A percentile compares a stretch with the other conserved stretches of the same genome.
Evolutionary conservation across 2,329 filamentous ascomycete genomes (phyloP).

Genomic region (Fonsecaea nubica): DNA sequence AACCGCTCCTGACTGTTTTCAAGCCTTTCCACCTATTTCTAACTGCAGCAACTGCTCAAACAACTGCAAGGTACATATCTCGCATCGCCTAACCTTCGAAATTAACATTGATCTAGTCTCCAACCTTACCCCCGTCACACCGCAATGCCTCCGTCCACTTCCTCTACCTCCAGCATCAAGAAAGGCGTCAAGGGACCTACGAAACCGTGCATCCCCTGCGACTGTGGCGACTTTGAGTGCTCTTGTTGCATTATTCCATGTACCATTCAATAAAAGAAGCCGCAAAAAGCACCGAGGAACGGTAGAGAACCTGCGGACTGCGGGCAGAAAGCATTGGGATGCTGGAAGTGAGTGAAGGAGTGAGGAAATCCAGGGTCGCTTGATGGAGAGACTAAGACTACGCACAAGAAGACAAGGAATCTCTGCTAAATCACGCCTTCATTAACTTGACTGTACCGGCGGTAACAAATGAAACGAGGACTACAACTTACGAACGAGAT

Average conservation of each 20-base stretch:
- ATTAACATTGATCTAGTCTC: background rate
- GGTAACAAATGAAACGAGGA: background rate
- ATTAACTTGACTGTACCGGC: background rate
- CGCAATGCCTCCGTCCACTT: constrained; percentile 35
- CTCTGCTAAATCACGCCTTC: background rate
- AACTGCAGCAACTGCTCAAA: background rate
- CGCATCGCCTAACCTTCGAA: background rate
- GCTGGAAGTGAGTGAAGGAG: background rate
- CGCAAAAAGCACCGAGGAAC: background rate
- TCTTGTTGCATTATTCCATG: constrained; percentile 37
- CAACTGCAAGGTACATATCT: background rate
- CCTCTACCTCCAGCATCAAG: constrained; percentile 34
- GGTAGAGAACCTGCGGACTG: background rate
- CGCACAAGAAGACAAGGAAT: background rate
- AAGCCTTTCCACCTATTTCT: background rate
- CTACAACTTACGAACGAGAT: background rate
- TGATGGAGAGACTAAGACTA: background rate
- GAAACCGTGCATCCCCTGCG: constrained; percentile 37
- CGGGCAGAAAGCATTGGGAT: background rate
- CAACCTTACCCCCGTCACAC: background rate
- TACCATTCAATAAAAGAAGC: constrained; percentile 24
- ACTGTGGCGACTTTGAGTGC: constrained; percentile 32
- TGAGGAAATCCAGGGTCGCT: background rate
- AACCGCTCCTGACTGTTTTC: background rate
- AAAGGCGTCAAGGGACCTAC: constrained; percentile 36